Evolutionary conservation across 208 protist genomes (phyloP).

Genomic region (Trypanosoma caninum): DNA sequence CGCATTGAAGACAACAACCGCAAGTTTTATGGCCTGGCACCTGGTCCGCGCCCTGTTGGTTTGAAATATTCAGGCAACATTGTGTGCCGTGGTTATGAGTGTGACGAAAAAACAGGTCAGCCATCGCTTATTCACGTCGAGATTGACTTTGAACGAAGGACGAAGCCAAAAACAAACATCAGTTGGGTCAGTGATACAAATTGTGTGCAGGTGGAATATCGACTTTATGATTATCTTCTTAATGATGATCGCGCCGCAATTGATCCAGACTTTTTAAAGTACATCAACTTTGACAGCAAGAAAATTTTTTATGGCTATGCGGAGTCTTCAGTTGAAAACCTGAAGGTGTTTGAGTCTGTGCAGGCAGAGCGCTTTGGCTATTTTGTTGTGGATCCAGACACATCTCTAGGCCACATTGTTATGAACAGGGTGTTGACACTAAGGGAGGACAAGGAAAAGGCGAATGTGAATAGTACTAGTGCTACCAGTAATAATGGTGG

Average conservation of each 20-base stretch:
- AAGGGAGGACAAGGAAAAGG: constrained; percentile 87
- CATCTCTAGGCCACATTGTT: constrained; percentile 46
- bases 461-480: neutral
- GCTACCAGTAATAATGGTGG: constrained; percentile 7
- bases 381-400: constrained; percentile 88
- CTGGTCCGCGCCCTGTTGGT: constrained; percentile 75
- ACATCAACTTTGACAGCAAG: constrained; percentile 86
- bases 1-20: constrained; percentile 69
- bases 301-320: constrained; percentile 57
- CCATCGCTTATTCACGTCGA: constrained; percentile 76
- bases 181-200: constrained; percentile 76
- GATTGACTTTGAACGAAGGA: constrained; percentile 79
- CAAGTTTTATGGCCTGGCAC: constrained; percentile 88
- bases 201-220: constrained; percentile 70
- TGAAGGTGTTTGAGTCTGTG: constrained; percentile 72
- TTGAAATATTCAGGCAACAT: constrained; percentile 89
- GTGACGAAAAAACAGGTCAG: constrained; percentile 58
- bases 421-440: constrained; percentile 90
- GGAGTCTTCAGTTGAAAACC: constrained; percentile 44
- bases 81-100: constrained; percentile 77
- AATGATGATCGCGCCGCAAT: constrained; percentile 85
- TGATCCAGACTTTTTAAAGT: constrained; percentile 83
- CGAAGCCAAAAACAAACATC: constrained; percentile 92
- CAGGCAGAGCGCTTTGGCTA: constrained; percentile 92
- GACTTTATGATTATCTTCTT: constrained; percentile 76